Evolutionary conservation across 2,329 filamentous ascomycete species (phyloP), one percentile per base, ranked within the genome.

Genomic region (Bipolaris sorokiniana): DNA sequence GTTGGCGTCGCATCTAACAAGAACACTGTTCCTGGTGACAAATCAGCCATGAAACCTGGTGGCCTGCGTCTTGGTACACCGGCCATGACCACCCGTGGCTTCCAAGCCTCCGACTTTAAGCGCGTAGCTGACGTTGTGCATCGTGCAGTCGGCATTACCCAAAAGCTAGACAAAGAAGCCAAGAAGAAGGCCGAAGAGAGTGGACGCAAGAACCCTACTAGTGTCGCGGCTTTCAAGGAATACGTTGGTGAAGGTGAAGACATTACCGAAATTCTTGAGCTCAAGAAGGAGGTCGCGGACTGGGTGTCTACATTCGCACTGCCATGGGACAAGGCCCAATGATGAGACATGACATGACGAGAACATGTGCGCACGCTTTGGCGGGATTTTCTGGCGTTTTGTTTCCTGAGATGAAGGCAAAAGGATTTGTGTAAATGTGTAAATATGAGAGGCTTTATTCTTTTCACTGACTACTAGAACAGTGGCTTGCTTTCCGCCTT

Each of bases 1-100:
- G 92, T 96, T 65, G 94, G 94, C 69, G 94, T 98, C 50, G 95
- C 95, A n/a, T 90, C 91, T 75, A 99, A 99, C 84, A 99, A 99
- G 85, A 99, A 99, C 82, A 97, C 95, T 7, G 94, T 97, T 0
- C 95, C 95, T 1, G 95, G 94, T 41, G 95, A 99, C 85, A 97
- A 96, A 85, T 96, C 91, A 57, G 95, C 95, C 47, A 86, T 99
- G 67, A 97, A 92, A 64, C 95, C 95, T 52, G 92, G 89, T 74
- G 95, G 95, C 83, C 89, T 99, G 78, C 92, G 95, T 69, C 96
- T 99, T 72, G 95, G 95, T 74, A 95, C 93, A 44, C 95, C 95
- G 46, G 95, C 95, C 78, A 99, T 99, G 95, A 97, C 93, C 56
- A 92, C 88, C 72, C 90, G 95, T 81, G 95, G 95, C 64, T 97